Conservation (phyloP, 768 basidiomycete species). For the Neoboletus magnificus region DNA sequence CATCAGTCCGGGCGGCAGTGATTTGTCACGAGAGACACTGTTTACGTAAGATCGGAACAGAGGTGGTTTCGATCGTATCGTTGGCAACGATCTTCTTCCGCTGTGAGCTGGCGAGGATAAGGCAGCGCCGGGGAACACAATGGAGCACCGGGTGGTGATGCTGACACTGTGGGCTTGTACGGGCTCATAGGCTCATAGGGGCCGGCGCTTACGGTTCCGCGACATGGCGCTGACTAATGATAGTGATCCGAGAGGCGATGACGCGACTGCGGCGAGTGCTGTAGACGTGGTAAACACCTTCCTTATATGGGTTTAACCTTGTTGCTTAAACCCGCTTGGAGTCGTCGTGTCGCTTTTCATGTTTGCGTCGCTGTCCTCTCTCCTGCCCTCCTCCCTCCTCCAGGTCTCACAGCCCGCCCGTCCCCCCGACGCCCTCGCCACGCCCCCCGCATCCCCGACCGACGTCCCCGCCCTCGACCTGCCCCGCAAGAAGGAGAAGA, state of each 20-base stretch:
- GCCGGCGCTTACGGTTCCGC: neutral
- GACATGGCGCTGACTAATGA: neutral
- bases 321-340: conserved; percentile 15
- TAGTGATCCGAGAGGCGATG: conserved; percentile 7
- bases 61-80: neutral
- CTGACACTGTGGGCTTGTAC: too few species aligned
- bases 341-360: conserved; percentile 29
- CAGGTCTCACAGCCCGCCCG: conserved; percentile 29
- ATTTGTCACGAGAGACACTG: too few species aligned
- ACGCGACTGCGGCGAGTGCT: neutral
- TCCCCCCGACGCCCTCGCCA: conserved; percentile 19
- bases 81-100: neutral
- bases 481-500: conserved; percentile 44
- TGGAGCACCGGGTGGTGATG: too few species aligned
- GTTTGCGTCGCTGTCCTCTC: conserved; percentile 52
- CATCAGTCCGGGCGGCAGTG: too few species aligned
- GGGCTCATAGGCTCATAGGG: neutral
- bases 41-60: too few species aligned
- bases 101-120: too few species aligned
- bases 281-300: conserved; percentile 11
- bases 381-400: conserved; percentile 50
- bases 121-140: too few species aligned
- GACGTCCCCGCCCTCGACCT: conserved; percentile 24
- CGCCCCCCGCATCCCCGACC: conserved; percentile 1
- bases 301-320: neutral